Base-by-base conservation (phyloP, 345 rosid genomes). In the Aquilaria malaccensis region DNA sequence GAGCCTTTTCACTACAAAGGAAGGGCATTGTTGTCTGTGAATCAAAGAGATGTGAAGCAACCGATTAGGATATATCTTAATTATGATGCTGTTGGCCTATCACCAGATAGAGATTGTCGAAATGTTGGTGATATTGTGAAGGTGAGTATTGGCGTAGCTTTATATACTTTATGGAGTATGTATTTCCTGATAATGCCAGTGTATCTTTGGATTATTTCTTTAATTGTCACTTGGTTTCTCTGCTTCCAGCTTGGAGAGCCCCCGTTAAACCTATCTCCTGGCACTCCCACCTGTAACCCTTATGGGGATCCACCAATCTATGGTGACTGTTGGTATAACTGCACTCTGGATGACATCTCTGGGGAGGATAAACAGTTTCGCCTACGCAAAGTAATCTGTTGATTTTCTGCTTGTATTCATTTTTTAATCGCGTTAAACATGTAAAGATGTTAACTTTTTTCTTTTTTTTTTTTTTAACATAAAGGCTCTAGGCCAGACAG, bases 21-120 rank as follows among this genome's bases (percentile, higher is more conserved):
- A 65, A 86, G 99, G 83, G 79, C 77, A 41, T 81, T 94, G 80
- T 63, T 50, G 10, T 43, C 33, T 0, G 58, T 62, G 45, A 79
- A 73, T 59, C 71, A 70, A 54, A 82, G 71, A 45, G 89, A 79
- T 55, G 88, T 73, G 60, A 90, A 82, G 81, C 88, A 85, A 60
- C 96, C 99, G 55, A 82, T 94, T 69, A 82, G 99, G 77, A 94
- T 94, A 67, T 88, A 84, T 71, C 80, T 94, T 61, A 94, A 94
- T 69, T 94, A 94, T 70, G 99, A 94, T 79, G 99, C 99, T 15
- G 99, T 94, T 57, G 99, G 99, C 32, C 99, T 88, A 66, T 90
- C 99, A 0, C 80, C 72, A 41, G 97, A 90, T 57, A 76, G 99
- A 70, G 99, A 94, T 74, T 94, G 99, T 67, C 81, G 75, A 55